Base-by-base conservation (phyloP, 108 stramenopile species). In the Cyclotella choctawhatcheeana region DNA sequence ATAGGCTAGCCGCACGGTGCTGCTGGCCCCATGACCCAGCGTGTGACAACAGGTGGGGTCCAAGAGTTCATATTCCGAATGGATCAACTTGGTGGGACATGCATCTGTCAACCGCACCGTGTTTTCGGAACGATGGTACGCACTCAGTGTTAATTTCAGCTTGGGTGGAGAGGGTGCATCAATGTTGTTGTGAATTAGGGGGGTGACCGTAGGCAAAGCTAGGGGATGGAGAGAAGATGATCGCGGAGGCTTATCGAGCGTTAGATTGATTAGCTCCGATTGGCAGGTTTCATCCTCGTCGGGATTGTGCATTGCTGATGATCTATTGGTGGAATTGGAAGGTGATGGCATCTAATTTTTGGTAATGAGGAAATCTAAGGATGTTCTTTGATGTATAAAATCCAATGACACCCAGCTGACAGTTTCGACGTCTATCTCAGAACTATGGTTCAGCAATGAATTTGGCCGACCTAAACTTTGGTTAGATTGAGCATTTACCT, bases 21-120 rank as follows among this genome's bases (percentile, higher is more conserved):
- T 85, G 29, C 87, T 89, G 50, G 91, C 91, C 32, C 94, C 94
- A 58, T 95, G 91, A 16, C 94, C 94, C 18, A 94, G 74, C 17
- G 91, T 84, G 26, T 84, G 77, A 61, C 88, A 85, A n/a, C 51
- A 43, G n/a, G 71, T 75, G 2, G 84, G 77, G 35, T 82, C 84
- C 18, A 77, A 52, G 29, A 91, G 73, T 70, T 94, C 89, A 69
- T 94, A 94, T 29, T 87, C 83, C 26, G 83, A 68, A 29, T 87
- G 83, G 24, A 91, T 77, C 14, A 69, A 21, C 45, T 83, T 76
- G 17, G 64, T 65, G 22, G 87, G 85, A 52, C 79, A 74, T 12
- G 87, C 81, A 58, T 86, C 80, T 3, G 93, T 90, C 25, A 93
- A 44, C 7, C 90, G 76, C 18, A 91, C 88, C 30, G 88, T 76